Conservation (phyloP, 345 rosid genomes). For the Diplotaxis tenuifolia region DNA sequence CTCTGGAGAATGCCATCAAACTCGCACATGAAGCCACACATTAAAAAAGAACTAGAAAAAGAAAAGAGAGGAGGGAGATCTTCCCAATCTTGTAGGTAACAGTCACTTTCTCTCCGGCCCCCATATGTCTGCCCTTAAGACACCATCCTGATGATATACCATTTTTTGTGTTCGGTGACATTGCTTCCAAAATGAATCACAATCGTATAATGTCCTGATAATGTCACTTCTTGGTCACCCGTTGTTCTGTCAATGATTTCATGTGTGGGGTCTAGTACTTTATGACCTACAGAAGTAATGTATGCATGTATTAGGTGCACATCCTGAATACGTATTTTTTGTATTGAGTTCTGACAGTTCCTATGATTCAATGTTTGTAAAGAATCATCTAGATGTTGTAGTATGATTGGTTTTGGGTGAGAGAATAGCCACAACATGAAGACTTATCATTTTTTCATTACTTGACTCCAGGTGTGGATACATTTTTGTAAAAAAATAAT, state of each 20-base stretch:
- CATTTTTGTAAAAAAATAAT: no score
- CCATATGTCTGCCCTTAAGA: conserved; percentile 9
- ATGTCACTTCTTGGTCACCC: conserved; percentile 24
- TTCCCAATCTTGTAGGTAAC: conserved; percentile 44
- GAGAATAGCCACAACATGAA: no score
- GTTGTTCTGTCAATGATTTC: conserved; percentile 27
- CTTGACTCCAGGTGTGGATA: no score
- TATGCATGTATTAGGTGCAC: conserved; percentile 34
- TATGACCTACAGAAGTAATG: conserved; percentile 35
- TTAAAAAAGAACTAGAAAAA: no score
- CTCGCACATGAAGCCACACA: no score
- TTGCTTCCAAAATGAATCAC: conserved; percentile 41
- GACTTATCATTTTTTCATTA: no score
- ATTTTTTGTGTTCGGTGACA: conserved; percentile 19
- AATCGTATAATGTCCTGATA: conserved; percentile 27
- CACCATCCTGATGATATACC: conserved; percentile 20
- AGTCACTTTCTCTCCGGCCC: conserved; percentile 27
- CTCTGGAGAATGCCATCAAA: conserved; percentile 57
- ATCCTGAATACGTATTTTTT: conserved; percentile 22
- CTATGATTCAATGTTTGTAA: conserved; percentile 16
- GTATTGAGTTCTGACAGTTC: conserved; percentile 17
- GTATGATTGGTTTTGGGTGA: conserved; percentile 7
- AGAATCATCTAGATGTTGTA: background rate
- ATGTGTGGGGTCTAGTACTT: conserved; percentile 29
- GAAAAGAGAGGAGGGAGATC: no score